phyloP scores from a whole-genome alignment of 2,329 filamentous ascomycete genomes.

The Dothistroma septosporum region DNA sequence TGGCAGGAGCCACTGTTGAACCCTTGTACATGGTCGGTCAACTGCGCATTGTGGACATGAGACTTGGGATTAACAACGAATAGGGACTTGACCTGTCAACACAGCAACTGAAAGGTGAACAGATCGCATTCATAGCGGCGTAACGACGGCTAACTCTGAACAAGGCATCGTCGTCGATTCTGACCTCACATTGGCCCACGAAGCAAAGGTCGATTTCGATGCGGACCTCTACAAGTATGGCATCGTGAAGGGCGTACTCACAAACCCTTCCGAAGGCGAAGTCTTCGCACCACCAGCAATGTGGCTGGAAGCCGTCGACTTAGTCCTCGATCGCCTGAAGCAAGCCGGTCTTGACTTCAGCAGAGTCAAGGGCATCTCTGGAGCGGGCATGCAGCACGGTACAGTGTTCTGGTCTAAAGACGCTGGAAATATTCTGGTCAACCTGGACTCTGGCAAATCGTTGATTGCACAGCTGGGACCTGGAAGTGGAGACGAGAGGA shows the following conservation, averaged over 20 bases:
- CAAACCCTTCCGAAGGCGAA: conserved; percentile 76
- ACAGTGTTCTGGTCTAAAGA: conserved; percentile 85
- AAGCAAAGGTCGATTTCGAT: conserved; percentile 95
- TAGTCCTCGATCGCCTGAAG: conserved; percentile 70
- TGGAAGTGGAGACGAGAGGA: conserved; percentile 35
- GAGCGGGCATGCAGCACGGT: conserved; percentile 94
- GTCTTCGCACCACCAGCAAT: conserved; percentile 89
- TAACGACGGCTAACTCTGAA: not conserved
- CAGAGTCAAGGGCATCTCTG: conserved; percentile 75
- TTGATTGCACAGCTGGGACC: conserved; percentile 67
- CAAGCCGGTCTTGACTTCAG: conserved; percentile 67
- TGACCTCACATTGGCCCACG: conserved; percentile 71
- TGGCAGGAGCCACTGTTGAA: conserved; percentile 5
- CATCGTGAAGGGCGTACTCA: conserved; percentile 81
- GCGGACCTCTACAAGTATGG: conserved; percentile 67
- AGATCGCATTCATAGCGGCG: too few species aligned
- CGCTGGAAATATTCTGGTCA: conserved; percentile 61
- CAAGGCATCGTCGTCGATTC: conserved; percentile 78
- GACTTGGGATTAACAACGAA: not conserved
- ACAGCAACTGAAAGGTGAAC: conserved; percentile 83
- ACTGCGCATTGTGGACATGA: not conserved
- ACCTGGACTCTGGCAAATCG: conserved; percentile 56
- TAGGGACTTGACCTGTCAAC: conserved; percentile 89
- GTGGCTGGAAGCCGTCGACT: conserved; percentile 90
- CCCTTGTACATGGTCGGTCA: conserved; percentile 18